A percentile compares a stretch with the other conserved stretches of the same genome.
Conservation (phyloP, 768 basidiomycete genomes). For the Cyclocybe aegerita region DNA sequence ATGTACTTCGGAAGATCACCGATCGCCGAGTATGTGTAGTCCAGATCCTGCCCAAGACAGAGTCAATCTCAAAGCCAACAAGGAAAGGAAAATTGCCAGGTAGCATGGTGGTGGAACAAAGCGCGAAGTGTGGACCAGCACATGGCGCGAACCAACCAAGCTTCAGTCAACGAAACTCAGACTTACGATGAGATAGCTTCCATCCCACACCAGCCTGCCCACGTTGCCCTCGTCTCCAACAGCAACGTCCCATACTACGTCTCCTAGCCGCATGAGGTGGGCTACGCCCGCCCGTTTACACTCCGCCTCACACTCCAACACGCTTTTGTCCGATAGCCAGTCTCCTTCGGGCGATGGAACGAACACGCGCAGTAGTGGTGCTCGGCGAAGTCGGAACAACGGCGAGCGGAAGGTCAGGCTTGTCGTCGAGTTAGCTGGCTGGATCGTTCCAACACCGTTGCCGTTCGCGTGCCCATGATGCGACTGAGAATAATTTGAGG, state of each 20-base stretch:
- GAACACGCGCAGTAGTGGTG: constrained; percentile 77
- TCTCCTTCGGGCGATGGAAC: constrained; percentile 85
- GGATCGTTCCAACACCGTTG: constrained; percentile 16
- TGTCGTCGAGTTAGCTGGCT: constrained; percentile 20
- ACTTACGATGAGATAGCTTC: constrained; percentile 82
- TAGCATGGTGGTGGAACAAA: not conserved
- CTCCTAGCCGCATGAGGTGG: constrained; percentile 66
- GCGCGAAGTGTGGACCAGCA: not conserved
- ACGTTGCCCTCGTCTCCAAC: constrained; percentile 85
- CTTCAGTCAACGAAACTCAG: constrained; percentile 13
- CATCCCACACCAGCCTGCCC: constrained; percentile 85
- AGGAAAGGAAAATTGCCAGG: not conserved
- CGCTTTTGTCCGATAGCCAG: constrained; percentile 81
- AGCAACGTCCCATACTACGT: constrained; percentile 86
- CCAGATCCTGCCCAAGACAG: constrained; percentile 61
- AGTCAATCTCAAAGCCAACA: constrained; percentile 9
- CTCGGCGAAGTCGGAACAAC: constrained; percentile 66
- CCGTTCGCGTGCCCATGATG: constrained; percentile 29
- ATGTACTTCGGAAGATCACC: constrained; percentile 83
- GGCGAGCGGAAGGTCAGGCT: constrained; percentile 60
- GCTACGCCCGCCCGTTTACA: constrained; percentile 66
- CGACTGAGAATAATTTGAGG: constrained; percentile 48
- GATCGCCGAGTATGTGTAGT: constrained; percentile 74
- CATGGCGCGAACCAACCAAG: not conserved
- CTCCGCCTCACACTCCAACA: constrained; percentile 82